Base-by-base conservation (phyloP, 179 eudicot species). In the Gypsophila paniculata region DNA sequence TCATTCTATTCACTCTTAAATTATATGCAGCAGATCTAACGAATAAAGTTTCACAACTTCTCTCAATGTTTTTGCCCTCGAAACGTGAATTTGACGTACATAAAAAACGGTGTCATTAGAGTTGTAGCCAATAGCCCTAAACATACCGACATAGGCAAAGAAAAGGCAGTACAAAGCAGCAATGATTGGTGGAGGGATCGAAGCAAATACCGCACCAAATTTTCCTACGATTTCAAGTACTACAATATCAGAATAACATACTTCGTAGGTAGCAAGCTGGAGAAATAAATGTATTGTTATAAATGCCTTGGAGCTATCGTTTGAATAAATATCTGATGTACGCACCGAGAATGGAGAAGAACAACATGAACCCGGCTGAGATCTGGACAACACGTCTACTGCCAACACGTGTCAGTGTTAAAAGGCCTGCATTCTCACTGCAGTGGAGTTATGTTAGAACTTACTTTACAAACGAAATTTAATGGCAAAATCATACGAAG, bases 401-500 rank as follows among this genome's bases (percentile, higher is more conserved):
- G 68, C 96, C 97, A 54, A 91, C 90, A 58, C 97, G 93, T 14
- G 96, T 91, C 78, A 86, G 75, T 38, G 86, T 85, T 59, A 90
- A 70, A 60, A 91, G 91, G 58, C 97, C 97, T 39, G 90, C 93
- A 81, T 91, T 91, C 76, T 91, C 97, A n/a, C 97, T 91, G 88
- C 83, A 82, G 29, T 14, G n/a, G 67, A n/a, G 18, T 49, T 23
- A 29, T 34, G 65, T 42, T 32, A 72, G 76, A 62, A 29, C 12
- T 48, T 2, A 32, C 8, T 19, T 12, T 53, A 54, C 23, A 23
- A 38, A 70, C 39, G 39, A 42, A 9, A 42, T 6, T 42, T 6
- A 42, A 42, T 42, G 7, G 10, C 39, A 77, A 42, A 19, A 25
- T 1, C 2, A 22, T 48, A 48, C 36, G 34, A 8, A 6, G 46